These are phyloP conservation scores for Arabidopsis lyrata DNA, from an alignment of 441 rosid genomes.

Conservation along the genomic window DNA sequence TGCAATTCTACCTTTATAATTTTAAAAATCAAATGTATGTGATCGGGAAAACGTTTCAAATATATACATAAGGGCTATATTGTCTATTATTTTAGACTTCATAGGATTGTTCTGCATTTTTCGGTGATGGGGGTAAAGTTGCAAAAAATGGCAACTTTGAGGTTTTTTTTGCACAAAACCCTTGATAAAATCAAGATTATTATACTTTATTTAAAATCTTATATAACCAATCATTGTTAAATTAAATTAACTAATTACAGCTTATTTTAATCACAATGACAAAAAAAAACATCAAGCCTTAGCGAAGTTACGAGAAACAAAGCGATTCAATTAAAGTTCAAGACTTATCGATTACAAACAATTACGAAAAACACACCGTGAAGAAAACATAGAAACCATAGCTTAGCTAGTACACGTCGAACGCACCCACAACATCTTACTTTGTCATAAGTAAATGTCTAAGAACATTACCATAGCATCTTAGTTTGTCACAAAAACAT, in stretches of 20 bases:
- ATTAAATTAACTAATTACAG: background rate
- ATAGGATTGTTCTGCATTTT: too few relatives aligned
- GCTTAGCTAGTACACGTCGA: slow-evolving; percentile 9
- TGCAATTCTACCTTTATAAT: too few relatives aligned
- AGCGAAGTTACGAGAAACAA: slow-evolving; percentile 4
- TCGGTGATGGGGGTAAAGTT: too few relatives aligned
- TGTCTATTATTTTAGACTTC: too few relatives aligned
- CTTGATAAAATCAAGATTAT: background rate
- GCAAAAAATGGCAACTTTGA: too few relatives aligned
- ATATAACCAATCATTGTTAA: background rate
- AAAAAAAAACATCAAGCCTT: background rate
- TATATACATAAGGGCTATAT: too few relatives aligned
- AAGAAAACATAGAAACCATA: slow-evolving; percentile 20
- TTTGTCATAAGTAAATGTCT: slow-evolving; percentile 26
- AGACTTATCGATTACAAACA: slow-evolving; percentile 38
- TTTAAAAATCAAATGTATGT: too few relatives aligned
- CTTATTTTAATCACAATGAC: background rate
- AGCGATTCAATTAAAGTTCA: slow-evolving; percentile 26
- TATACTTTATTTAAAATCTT: background rate
- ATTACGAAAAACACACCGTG: slow-evolving; percentile 30
- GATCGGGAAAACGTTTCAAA: too few relatives aligned
- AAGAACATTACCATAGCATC: slow-evolving; percentile 7
- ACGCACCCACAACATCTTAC: slow-evolving; percentile 30
- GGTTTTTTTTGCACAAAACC: too few relatives aligned
- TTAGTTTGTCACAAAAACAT: slow-evolving; percentile 18